These are phyloP conservation scores for Beauveria asiatica DNA, from an alignment of 2,329 filamentous ascomycete species.

Conservation along the genomic window DNA sequence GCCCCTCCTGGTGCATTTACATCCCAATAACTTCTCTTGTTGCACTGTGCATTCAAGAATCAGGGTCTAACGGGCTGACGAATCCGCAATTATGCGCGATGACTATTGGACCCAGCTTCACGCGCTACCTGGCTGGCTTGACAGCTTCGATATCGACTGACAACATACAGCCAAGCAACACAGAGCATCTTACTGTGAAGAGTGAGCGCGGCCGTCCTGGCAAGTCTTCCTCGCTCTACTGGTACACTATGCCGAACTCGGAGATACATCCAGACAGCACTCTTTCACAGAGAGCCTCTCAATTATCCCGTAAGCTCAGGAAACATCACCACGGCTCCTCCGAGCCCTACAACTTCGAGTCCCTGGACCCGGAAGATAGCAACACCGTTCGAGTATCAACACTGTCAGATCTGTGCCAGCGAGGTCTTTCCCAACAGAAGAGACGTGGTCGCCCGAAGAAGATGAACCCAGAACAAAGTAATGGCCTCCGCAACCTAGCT, in stretches of 20 bases:
- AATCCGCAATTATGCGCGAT: constrained; percentile 30
- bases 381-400: constrained; percentile 9
- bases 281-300: not conserved
- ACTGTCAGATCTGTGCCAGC: constrained; percentile 21
- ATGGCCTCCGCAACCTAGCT: not conserved
- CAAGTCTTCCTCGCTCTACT: constrained; percentile 26
- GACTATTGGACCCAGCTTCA: constrained; percentile 29
- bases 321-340: not conserved
- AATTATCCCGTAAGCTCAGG: not conserved
- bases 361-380: not conserved
- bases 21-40: constrained; percentile 26
- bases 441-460: constrained; percentile 23
- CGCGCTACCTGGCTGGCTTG: constrained; percentile 28
- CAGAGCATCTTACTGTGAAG: constrained; percentile 26
- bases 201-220: constrained; percentile 28
- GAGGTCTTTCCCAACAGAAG: constrained; percentile 17
- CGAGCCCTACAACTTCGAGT: not conserved
- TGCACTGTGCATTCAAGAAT: constrained; percentile 20
- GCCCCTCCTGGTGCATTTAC: constrained; percentile 26
- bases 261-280: constrained; percentile 14
- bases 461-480: constrained; percentile 9
- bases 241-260: constrained; percentile 29
- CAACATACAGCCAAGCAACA: constrained; percentile 23
- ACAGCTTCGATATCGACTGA: constrained; percentile 26
- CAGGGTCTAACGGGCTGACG: constrained; percentile 23